Conservation (phyloP, 176 grass and related monocot species). For the Zea mays region DNA sequence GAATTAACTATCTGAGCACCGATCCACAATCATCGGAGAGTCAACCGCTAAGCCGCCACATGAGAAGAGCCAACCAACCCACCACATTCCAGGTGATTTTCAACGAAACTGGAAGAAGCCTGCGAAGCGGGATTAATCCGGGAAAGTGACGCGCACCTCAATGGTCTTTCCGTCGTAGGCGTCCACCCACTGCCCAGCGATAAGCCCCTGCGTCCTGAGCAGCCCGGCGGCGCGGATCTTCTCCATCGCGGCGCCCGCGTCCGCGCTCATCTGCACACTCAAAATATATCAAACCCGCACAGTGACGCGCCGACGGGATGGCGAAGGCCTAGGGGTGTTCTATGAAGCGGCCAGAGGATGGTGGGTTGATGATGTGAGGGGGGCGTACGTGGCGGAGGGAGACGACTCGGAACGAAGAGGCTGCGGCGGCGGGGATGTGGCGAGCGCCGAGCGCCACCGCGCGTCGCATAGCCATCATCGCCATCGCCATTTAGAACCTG, state of each 20-base stretch:
- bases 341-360: neutral
- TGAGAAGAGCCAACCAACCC: neutral
- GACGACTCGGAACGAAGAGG: slow-evolving; percentile 28
- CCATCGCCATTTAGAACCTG: slow-evolving; percentile 12
- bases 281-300: neutral
- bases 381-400: slow-evolving; percentile 43
- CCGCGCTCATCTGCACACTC: slow-evolving; percentile 57
- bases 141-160: slow-evolving; percentile 45
- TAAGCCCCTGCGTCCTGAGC: slow-evolving; percentile 71
- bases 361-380: neutral
- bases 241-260: slow-evolving; percentile 55
- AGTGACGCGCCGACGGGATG: slow-evolving; percentile 1
- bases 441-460: slow-evolving; percentile 57
- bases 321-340: neutral
- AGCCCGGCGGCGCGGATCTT: slow-evolving; percentile 67
- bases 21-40: neutral
- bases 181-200: slow-evolving; percentile 83
- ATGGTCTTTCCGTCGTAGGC: slow-evolving; percentile 82
- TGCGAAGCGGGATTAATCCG: neutral
- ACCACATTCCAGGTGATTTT: neutral
- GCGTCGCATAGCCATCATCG: slow-evolving; percentile 61
- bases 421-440: slow-evolving; percentile 46
- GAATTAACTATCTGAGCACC: neutral
- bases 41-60: neutral
- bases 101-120: neutral